Base-by-base conservation (phyloP, 371 early-diverging fungal genomes). In the Funneliformis caledonium region DNA sequence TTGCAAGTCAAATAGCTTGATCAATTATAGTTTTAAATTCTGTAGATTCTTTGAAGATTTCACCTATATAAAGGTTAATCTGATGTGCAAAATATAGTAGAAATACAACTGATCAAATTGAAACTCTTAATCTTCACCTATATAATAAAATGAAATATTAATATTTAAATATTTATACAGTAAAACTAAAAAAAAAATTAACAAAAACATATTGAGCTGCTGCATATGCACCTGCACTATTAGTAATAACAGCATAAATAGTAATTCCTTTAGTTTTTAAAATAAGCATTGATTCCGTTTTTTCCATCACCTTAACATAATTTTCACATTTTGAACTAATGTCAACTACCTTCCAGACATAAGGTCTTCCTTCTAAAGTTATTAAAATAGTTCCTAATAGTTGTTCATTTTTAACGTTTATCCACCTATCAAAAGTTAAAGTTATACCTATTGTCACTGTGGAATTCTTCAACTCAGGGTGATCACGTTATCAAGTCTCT, bases 21-120 rank as follows among this genome's bases (percentile, higher is more conserved):
- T 56, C 73, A 52, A 31, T 3, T 22, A 5, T 73, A 56, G 5
- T 22, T 73, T 73, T 31, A n/a, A 31, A 73, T 2, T 59, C 73
- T 22, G 56, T 52, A 22, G 73, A 73, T 7, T 52, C 31, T 73
- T 73, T 73, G 56, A 73, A 73, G 56, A 52, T 50, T n/a, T n/a
- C n/a, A 6, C 52, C 72, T n/a, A n/a, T n/a, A n/a, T n/a, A n/a
- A n/a, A n/a, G n/a, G n/a, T n/a, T n/a, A n/a, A n/a, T n/a, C n/a
- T n/a, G n/a, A n/a, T n/a, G n/a, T n/a, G n/a, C n/a, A 72, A 26
- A 72, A 72, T 52, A 72, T 26, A n/a, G 72, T 72, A 72, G 31
- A 52, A 72, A 72, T 50, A 42, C 72, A 56, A 73, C 52, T 26
- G 50, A 52, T 59, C 73, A 6, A 2, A 7, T 14, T 73, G 50